Percentiles rank a stretch among this genome's conserved stretches.
These are phyloP conservation scores for Nakazawaea siamensis DNA, from an alignment of 805 yeast genomes.

Conservation along the genomic window DNA sequence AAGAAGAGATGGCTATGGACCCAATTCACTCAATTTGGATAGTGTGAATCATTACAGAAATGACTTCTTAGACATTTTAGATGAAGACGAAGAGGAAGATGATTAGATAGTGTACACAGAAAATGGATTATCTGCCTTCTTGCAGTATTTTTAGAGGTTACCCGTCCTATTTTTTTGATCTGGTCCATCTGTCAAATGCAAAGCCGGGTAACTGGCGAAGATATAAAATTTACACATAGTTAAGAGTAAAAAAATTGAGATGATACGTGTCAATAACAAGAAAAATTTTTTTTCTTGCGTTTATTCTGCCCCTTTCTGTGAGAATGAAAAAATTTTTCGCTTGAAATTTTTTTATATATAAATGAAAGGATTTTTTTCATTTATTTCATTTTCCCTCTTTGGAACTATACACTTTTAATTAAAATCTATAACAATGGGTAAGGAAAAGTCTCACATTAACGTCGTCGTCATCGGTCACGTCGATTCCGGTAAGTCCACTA, in stretches of 20 bases:
- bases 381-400: no score
- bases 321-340: not conserved
- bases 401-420: not conserved
- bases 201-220: conserved; percentile 3
- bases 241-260: not conserved
- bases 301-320: no score
- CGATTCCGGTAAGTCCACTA: conserved; percentile 98
- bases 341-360: not conserved
- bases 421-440: conserved; percentile 46
- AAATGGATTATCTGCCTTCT: no score
- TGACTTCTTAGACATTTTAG: conserved; percentile 29
- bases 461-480: conserved; percentile 99
- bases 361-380: not conserved
- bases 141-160: no score
- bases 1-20: no score
- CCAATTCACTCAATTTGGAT: conserved; percentile 25
- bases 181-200: not conserved
- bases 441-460: conserved; percentile 97
- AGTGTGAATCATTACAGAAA: conserved; percentile 30
- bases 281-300: conserved; percentile 2
- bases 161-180: not conserved
- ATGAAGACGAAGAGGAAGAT: conserved; percentile 14
- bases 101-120: no score
- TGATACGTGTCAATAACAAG: conserved; percentile 2
- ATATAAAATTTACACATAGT: no score